Percentiles rank a stretch among this genome's conserved stretches.
phyloP scores from a whole-genome alignment of 129 eudicot genomes.

The sunflower (Helianthus annuus) region HanXRQr2.0-SUNRISE NC_035436.2:127844911-127845410 shows the following conservation, averaged over 20 bases:
- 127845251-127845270: conserved; percentile 52
- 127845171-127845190: background rate
- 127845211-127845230: conserved; percentile 42
- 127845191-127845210: conserved; percentile 12
- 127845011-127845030: conserved; percentile 47
- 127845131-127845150: conserved; percentile 19
- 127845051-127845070: conserved; percentile 48
- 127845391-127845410: conserved; percentile 46
- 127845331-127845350: conserved; percentile 40
- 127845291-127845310: conserved; percentile 39
- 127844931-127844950: conserved; percentile 60
- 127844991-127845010: no score
- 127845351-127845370: conserved; percentile 45
- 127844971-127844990: conserved; percentile 52
- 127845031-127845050: conserved; percentile 54
- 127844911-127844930: conserved; percentile 48
- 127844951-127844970: conserved; percentile 43
- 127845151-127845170: background rate
- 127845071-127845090: conserved; percentile 54
- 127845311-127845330: conserved; percentile 43
- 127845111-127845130: background rate
- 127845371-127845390: conserved; percentile 45
- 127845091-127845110: background rate
- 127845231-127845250: conserved; percentile 47
- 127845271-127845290: conserved; percentile 45